A percentile compares a stretch with the other conserved stretches of the same genome.
Evolutionary conservation across 345 rosid species (phyloP).

Genomic region (Camelina hispida): DNA sequence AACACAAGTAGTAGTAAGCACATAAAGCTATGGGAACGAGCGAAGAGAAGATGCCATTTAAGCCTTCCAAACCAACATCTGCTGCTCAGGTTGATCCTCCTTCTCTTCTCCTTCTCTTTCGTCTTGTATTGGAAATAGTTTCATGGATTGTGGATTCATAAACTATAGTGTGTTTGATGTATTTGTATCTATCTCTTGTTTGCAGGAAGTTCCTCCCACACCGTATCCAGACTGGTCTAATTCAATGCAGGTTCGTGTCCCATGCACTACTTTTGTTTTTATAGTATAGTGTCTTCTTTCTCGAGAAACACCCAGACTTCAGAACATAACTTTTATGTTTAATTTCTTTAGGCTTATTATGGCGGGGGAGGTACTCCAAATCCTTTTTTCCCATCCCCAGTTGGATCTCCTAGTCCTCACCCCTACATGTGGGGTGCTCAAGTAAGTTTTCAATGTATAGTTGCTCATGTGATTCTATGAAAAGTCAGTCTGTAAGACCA

Average conservation of each 20-base stretch:
- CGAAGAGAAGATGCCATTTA: slow-evolving; percentile 73
- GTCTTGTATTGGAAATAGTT: background rate
- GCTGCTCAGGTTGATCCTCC: slow-evolving; percentile 59
- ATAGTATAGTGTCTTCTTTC: slow-evolving; percentile 20
- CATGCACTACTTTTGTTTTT: slow-evolving; percentile 5
- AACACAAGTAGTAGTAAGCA: slow-evolving; percentile 2
- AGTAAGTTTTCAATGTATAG: slow-evolving; percentile 50
- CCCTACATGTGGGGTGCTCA: slow-evolving; percentile 94
- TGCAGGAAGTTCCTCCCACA: slow-evolving; percentile 72
- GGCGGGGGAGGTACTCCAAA: slow-evolving; percentile 86
- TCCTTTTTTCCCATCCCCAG: slow-evolving; percentile 84
- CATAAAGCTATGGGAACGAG: slow-evolving; percentile 61
- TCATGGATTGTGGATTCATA: slow-evolving; percentile 1
- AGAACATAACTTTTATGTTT: slow-evolving; percentile 14
- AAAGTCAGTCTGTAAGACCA: background rate
- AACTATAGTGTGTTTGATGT: slow-evolving; percentile 4
- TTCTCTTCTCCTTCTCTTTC: slow-evolving; percentile 24
- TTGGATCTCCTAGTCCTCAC: slow-evolving; percentile 85
- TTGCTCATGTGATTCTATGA: slow-evolving; percentile 15
- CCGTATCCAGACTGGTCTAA: slow-evolving; percentile 89
- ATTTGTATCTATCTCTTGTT: slow-evolving; percentile 17
- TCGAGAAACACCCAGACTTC: slow-evolving; percentile 13
- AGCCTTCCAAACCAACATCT: slow-evolving; percentile 72
- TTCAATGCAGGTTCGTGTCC: slow-evolving; percentile 77
- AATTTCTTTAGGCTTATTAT: slow-evolving; percentile 77